phyloP scores from a whole-genome alignment of 495 filamentous ascomycete species.

The Rhypophila decipiens region DNA sequence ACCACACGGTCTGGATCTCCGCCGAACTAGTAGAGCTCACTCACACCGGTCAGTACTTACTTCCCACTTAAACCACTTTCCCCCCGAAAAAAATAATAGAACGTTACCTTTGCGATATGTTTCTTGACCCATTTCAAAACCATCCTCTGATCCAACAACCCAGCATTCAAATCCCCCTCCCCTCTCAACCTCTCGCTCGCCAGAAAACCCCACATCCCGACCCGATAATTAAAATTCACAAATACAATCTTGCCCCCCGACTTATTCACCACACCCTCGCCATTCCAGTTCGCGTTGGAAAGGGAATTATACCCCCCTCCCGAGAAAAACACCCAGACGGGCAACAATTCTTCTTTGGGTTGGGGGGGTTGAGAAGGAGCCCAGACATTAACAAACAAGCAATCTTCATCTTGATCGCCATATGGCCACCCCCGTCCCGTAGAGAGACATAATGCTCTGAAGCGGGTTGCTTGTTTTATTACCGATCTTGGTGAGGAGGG shows the following conservation, averaged over 20 bases:
- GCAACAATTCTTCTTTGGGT: neutral
- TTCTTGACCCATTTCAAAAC: conserved; percentile 64
- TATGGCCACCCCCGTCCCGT: conserved; percentile 31
- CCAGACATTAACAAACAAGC: conserved; percentile 70
- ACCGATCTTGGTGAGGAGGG: conserved; percentile 15
- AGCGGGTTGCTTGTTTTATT: too few relatives aligned
- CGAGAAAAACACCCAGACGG: neutral
- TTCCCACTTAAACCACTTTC: too few relatives aligned
- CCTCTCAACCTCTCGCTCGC: conserved; percentile 52
- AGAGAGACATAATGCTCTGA: conserved; percentile 47
- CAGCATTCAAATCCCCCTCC: conserved; percentile 58
- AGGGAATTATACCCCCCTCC: conserved; percentile 50
- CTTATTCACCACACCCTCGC: conserved; percentile 51
- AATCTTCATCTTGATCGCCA: conserved; percentile 56
- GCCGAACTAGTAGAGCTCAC: conserved; percentile 48
- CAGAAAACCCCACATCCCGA: conserved; percentile 69
- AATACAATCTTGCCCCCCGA: conserved; percentile 57
- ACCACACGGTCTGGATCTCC: conserved; percentile 67
- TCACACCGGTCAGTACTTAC: too few relatives aligned
- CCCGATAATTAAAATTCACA: conserved; percentile 69
- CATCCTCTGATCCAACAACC: conserved; percentile 63
- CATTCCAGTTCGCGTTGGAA: conserved; percentile 63
- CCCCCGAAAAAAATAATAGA: neutral
- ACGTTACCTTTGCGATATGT: conserved; percentile 52
- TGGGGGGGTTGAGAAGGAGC: conserved; percentile 37